Evolutionary conservation across 331 rosid genomes (phyloP).

Genomic region (Erythrophleum ivorense): DNA sequence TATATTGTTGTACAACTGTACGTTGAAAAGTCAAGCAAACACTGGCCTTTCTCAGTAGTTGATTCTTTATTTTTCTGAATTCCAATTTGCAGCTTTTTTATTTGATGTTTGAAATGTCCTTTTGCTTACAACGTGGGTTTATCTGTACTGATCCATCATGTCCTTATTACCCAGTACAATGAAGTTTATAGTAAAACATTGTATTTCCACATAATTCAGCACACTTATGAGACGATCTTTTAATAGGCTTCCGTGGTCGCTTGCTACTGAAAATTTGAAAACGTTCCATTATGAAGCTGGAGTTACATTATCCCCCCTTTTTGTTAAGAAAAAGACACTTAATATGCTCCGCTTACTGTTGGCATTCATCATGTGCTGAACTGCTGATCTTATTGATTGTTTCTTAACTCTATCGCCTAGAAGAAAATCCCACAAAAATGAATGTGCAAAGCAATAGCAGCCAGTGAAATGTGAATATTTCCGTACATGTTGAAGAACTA

Average conservation of each 20-base stretch:
- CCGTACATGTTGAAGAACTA: background rate
- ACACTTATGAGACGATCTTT: background rate
- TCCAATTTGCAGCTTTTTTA: background rate
- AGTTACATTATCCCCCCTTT: background rate
- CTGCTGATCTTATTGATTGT: background rate
- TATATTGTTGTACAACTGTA: conserved; percentile 33
- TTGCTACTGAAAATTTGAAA: background rate
- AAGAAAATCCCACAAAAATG: background rate
- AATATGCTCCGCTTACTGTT: background rate
- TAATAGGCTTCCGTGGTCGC: background rate
- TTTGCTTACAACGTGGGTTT: background rate
- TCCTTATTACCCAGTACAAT: background rate
- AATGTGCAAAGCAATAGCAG: background rate
- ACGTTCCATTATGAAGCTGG: background rate
- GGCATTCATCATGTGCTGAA: background rate
- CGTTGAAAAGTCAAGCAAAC: conserved; percentile 28
- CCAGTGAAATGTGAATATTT: background rate
- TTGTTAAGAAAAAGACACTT: background rate
- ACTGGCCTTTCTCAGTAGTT: background rate
- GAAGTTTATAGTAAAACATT: background rate
- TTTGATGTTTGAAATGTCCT: background rate
- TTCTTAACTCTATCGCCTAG: background rate
- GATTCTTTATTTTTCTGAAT: conserved; percentile 9
- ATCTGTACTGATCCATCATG: no score
- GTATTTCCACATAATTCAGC: background rate